Evolutionary conservation across 352 stramenopile species (phyloP).

Genomic region (Hyaloperonospora arabidopsidis): DNA sequence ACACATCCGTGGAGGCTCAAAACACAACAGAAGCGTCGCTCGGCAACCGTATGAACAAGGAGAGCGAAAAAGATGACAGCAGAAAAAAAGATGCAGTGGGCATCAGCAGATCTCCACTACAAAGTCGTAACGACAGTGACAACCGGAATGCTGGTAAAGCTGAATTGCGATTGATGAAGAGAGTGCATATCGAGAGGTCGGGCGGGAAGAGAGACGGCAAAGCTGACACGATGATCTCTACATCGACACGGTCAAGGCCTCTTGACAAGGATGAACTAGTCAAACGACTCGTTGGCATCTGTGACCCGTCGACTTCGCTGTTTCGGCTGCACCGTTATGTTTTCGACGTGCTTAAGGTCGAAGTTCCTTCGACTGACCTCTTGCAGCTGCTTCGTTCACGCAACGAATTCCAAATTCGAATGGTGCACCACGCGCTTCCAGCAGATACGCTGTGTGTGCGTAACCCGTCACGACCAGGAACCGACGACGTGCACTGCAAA

Average conservation of each 20-base stretch:
- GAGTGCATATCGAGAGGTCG: background rate
- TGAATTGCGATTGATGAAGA: background rate
- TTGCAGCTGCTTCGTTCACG: constrained; percentile 34
- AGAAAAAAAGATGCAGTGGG: background rate
- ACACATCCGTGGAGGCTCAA: background rate
- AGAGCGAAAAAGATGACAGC: constrained; percentile 2
- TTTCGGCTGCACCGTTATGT: constrained; percentile 54
- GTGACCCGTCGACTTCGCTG: constrained; percentile 49
- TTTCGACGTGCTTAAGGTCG: constrained; percentile 35
- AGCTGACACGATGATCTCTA: background rate
- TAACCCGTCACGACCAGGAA: constrained; percentile 18
- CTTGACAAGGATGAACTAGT: constrained; percentile 33
- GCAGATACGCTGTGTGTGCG: constrained; percentile 18
- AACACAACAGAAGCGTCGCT: background rate
- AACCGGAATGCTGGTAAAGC: constrained; percentile 1
- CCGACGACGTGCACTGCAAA: constrained; percentile 21
- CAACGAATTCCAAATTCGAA: constrained; percentile 36
- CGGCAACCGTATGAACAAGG: background rate
- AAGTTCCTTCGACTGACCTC: constrained; percentile 35
- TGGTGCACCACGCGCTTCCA: constrained; percentile 24
- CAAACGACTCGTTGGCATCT: constrained; percentile 28
- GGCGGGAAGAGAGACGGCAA: background rate
- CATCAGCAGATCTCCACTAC: constrained; percentile 5
- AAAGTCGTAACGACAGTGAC: background rate
- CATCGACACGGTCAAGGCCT: constrained; percentile 2